Evolutionary conservation across 2,329 filamentous ascomycete species (phyloP).

Genomic region (Aspergillus pseudoviridinutans): DNA sequence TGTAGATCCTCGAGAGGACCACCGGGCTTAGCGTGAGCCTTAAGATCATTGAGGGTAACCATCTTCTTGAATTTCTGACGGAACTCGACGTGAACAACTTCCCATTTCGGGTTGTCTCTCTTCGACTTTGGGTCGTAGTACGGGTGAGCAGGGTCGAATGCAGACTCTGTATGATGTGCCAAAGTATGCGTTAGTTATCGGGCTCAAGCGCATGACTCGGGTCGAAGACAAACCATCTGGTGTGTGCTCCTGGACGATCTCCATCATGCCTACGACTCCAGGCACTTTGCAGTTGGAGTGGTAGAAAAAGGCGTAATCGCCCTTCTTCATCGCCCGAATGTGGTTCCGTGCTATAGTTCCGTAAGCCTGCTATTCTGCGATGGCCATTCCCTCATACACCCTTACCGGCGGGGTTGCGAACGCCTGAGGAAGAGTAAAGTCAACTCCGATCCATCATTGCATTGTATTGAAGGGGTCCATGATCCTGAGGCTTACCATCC

Average conservation of each 20-base stretch:
- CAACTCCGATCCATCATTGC: neutral
- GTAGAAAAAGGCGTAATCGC: slow-evolving; percentile 94
- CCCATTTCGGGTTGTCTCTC: slow-evolving; percentile 72
- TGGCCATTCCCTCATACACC: neutral
- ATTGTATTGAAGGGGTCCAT: neutral
- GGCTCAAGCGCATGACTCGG: slow-evolving; percentile 11
- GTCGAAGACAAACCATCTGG: slow-evolving; percentile 61
- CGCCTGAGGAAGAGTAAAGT: slow-evolving; percentile 30
- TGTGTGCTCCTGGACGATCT: slow-evolving; percentile 79
- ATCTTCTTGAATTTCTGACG: slow-evolving; percentile 72
- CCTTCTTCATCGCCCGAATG: slow-evolving; percentile 83
- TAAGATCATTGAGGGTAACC: slow-evolving; percentile 68
- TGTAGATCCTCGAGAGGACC: slow-evolving; percentile 69
- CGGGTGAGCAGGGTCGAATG: slow-evolving; percentile 66
- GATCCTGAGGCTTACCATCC: slow-evolving; percentile 64
- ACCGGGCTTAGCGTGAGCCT: slow-evolving; percentile 56
- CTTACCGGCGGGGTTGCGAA: slow-evolving; percentile 43
- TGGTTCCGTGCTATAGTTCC: slow-evolving; percentile 68
- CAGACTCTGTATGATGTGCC: slow-evolving; percentile 51
- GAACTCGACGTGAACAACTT: slow-evolving; percentile 83
- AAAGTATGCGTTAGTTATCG: slow-evolving; percentile 7
- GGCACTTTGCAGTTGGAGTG: slow-evolving; percentile 90
- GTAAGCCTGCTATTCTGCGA: slow-evolving; percentile 13
- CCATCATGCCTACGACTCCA: slow-evolving; percentile 82
- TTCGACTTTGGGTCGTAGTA: slow-evolving; percentile 81